A percentile compares a stretch with the other conserved stretches of the same genome.
phyloP scores from a whole-genome alignment of 1,284 basidiomycete species.

The Sporisorium scitamineum region DNA sequence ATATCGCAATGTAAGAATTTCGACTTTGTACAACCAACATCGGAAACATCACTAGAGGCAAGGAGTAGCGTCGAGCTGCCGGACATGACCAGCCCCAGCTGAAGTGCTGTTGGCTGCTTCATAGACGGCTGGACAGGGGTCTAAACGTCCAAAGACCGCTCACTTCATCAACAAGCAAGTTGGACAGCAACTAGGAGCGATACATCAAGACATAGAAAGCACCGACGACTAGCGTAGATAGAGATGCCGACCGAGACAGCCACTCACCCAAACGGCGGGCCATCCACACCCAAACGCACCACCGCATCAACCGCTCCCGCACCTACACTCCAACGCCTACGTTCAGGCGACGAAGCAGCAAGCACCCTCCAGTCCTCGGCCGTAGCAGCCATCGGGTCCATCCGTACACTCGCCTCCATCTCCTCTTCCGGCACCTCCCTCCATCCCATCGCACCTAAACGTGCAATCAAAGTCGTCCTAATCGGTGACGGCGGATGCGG shows the following conservation, averaged over 20 bases:
- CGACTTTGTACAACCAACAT: not conserved
- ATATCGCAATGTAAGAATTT: not conserved
- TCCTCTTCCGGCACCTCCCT: conserved; percentile 32
- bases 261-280: not conserved
- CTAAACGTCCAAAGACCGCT: no score
- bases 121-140: not conserved
- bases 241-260: conserved; percentile 13
- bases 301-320: not conserved
- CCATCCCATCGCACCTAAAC: conserved; percentile 18
- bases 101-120: not conserved
- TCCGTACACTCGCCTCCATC: conserved; percentile 21
- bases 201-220: not conserved
- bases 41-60: not conserved
- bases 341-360: conserved; percentile 9
- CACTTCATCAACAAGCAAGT: not conserved
- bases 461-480: conserved; percentile 60
- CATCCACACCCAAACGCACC: not conserved
- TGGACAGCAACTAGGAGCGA: not conserved
- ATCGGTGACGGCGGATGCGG: conserved; percentile 58
- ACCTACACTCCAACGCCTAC: conserved; percentile 18
- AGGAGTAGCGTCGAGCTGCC: no score
- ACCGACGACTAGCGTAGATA: not conserved
- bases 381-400: conserved; percentile 27
- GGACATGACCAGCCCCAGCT: not conserved
- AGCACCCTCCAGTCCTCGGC: conserved; percentile 27